Conservation (phyloP, 148 eudicot species). For the Rhododendron simsii region DNA sequence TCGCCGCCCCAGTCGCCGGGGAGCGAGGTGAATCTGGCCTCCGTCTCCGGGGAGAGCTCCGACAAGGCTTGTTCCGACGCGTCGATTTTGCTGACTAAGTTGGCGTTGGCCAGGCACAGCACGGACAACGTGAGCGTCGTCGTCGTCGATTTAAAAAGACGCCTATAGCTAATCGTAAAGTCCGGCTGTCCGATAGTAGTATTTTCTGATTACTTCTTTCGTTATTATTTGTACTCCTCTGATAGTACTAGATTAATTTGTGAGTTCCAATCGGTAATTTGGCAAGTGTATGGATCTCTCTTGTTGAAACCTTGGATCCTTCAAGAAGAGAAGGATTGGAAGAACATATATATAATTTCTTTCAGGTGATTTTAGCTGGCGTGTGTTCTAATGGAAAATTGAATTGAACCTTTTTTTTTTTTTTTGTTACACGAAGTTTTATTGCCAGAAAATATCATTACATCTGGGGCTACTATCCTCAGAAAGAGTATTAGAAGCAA, state of each 20-base stretch:
- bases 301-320: neutral
- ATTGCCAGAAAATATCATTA: too few relatives aligned
- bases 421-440: too few relatives aligned
- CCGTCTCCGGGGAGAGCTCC: neutral
- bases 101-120: conserved; percentile 10
- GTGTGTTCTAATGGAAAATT: too few relatives aligned
- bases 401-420: too few relatives aligned
- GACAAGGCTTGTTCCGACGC: conserved; percentile 11
- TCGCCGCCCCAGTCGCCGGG: neutral
- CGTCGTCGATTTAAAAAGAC: conserved; percentile 2
- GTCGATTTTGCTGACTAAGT: conserved; percentile 5
- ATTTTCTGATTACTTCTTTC: neutral
- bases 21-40: neutral
- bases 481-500: too few relatives aligned
- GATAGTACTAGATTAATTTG: neutral
- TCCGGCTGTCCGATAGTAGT: neutral
- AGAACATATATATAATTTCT: neutral
- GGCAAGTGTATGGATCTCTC: neutral
- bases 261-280: neutral
- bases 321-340: neutral
- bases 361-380: too few relatives aligned
- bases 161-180: neutral
- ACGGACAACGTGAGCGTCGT: conserved; percentile 12
- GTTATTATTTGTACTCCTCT: neutral
- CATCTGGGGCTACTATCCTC: too few relatives aligned